phyloP scores from a whole-genome alignment of 75 land plant genomes.

The Cryptomeria japonica region DNA sequence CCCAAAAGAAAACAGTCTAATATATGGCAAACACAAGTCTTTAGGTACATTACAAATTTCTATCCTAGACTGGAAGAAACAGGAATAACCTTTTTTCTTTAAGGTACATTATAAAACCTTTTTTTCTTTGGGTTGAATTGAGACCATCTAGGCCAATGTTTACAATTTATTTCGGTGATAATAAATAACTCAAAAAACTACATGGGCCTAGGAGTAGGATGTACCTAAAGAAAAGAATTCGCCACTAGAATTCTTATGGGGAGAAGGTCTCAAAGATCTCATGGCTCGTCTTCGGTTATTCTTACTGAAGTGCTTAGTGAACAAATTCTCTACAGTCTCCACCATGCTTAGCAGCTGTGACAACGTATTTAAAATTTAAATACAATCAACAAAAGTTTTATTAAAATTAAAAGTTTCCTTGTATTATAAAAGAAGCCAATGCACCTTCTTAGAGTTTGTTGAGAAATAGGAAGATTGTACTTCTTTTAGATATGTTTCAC shows the following conservation, averaged over 20 bases:
- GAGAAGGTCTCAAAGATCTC: constrained; percentile 30
- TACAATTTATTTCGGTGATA: background rate
- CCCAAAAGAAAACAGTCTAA: no score
- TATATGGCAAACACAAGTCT: no score
- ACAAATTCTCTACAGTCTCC: constrained; percentile 35
- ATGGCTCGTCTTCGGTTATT: constrained; percentile 34
- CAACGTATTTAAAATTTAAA: background rate
- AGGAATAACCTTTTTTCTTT: no score
- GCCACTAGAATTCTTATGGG: constrained; percentile 9
- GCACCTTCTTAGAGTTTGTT: constrained; percentile 39
- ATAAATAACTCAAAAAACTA: background rate
- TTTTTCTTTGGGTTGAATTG: no score
- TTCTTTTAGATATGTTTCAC: constrained; percentile 26
- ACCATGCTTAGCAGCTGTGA: constrained; percentile 20
- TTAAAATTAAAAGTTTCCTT: no score
- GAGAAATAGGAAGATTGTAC: constrained; percentile 46
- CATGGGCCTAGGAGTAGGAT: background rate
- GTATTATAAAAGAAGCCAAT: background rate
- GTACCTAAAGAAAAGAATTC: constrained; percentile 30
- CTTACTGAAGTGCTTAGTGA: constrained; percentile 31
- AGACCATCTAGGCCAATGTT: background rate
- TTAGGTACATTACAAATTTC: no score
- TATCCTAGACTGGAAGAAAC: no score
- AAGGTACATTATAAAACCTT: no score
- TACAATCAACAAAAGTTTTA: background rate